These are phyloP conservation scores for Monoraphidium neglectum DNA, from an alignment of 139 green algal genomes.

Conservation along the genomic window DNA sequence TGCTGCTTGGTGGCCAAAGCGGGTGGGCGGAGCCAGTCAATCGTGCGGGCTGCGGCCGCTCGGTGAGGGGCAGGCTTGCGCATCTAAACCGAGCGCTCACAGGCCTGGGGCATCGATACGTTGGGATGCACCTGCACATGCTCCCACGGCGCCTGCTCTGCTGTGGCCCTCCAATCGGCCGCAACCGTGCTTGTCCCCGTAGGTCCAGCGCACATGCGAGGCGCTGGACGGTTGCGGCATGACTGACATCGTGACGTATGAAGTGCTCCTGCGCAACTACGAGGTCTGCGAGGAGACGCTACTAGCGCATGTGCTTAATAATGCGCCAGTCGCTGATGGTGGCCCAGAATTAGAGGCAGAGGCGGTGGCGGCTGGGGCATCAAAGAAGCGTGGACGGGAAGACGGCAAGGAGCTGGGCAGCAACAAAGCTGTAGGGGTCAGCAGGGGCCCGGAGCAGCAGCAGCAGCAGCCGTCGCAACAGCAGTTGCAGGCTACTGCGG, in stretches of 20 bases:
- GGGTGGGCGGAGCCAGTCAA: no score
- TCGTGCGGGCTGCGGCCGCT: no score
- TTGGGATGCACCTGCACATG: no score
- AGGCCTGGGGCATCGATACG: no score
- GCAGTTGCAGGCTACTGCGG: no score
- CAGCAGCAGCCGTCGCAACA: no score
- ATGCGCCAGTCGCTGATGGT: neutral
- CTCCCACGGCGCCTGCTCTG: no score
- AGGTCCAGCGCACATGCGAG: constrained; percentile 84
- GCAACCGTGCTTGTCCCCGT: neutral
- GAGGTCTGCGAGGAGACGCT: constrained; percentile 58
- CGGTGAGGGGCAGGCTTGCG: no score
- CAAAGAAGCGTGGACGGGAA: neutral
- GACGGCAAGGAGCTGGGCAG: neutral
- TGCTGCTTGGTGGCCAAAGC: no score
- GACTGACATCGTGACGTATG: constrained; percentile 72
- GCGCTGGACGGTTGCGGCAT: constrained; percentile 69
- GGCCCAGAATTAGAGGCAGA: neutral
- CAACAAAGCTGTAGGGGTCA: no score
- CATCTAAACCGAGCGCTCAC: no score
- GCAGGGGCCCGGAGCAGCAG: neutral
- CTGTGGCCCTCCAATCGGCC: neutral
- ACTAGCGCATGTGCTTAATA: neutral
- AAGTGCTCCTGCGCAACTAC: constrained; percentile 84
- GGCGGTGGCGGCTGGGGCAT: neutral